Evolutionary conservation across 148 eudicot genomes (phyloP).

Genomic region (Chenopodium suecicum): DNA sequence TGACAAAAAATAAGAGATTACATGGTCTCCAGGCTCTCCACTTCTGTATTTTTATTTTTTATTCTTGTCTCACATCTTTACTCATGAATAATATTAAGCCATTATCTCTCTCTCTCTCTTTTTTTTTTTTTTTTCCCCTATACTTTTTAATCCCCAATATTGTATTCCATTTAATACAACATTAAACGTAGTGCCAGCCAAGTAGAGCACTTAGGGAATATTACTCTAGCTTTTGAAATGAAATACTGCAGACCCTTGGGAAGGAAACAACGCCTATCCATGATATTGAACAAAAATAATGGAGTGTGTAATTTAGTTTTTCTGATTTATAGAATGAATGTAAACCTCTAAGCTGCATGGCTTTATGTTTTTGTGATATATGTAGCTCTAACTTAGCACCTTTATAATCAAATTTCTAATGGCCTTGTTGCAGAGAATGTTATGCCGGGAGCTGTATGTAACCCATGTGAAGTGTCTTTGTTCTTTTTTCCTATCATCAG

Average conservation of each 20-base stretch:
- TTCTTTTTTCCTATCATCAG: constrained; percentile 70
- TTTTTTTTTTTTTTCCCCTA: too few species aligned
- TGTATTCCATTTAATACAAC: too few species aligned
- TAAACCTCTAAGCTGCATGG: not conserved
- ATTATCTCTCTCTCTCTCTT: too few species aligned
- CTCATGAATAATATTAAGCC: too few species aligned
- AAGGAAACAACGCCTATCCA: not conserved
- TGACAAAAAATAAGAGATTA: not conserved
- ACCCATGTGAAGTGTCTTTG: constrained; percentile 48
- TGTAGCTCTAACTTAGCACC: constrained; percentile 4
- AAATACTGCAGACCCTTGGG: not conserved
- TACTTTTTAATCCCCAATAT: too few species aligned
- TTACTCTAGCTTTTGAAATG: not conserved
- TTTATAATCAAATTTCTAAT: constrained; percentile 14
- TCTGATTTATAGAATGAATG: not conserved
- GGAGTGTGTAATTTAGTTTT: too few species aligned
- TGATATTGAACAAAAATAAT: not conserved
- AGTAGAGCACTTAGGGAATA: too few species aligned
- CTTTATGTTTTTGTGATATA: not conserved
- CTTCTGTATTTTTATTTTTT: too few species aligned
- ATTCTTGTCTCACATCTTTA: too few species aligned
- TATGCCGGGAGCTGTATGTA: constrained; percentile 26
- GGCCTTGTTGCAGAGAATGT: constrained; percentile 40
- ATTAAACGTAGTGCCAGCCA: too few species aligned
- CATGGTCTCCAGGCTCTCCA: too few species aligned